These are phyloP conservation scores for Chaetomium strumarium DNA, from an alignment of 2,329 filamentous ascomycete genomes.

Conservation along the genomic window DNA sequence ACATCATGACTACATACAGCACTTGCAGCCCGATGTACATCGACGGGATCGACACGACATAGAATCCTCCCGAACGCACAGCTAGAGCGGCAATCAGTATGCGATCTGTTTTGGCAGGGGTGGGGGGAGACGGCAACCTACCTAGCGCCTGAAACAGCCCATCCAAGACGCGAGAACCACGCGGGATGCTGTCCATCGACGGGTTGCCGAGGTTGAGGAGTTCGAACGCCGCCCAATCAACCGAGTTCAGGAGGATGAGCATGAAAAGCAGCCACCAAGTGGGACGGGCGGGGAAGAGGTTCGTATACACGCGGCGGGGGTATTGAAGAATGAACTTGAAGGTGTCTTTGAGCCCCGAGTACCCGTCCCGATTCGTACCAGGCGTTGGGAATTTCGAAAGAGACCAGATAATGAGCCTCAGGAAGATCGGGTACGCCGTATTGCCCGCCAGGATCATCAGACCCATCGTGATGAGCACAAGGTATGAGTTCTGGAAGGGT, in stretches of 20 bases:
- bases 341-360: constrained; percentile 41
- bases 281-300: constrained; percentile 56
- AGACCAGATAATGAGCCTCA: constrained; percentile 54
- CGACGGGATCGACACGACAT: constrained; percentile 54
- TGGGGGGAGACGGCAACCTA: constrained; percentile 26
- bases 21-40: constrained; percentile 54
- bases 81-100: constrained; percentile 31
- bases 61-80: constrained; percentile 60
- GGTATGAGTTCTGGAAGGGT: constrained; percentile 49
- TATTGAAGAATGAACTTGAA: constrained; percentile 50
- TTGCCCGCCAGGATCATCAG: constrained; percentile 58
- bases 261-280: constrained; percentile 63
- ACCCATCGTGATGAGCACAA: constrained; percentile 48
- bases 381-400: constrained; percentile 38
- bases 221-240: constrained; percentile 62
- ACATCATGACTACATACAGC: constrained; percentile 60
- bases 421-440: constrained; percentile 58
- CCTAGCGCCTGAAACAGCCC: constrained; percentile 59
- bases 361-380: constrained; percentile 34
- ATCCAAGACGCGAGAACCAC: constrained; percentile 49
- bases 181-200: constrained; percentile 45
- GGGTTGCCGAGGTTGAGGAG: constrained; percentile 59
- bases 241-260: constrained; percentile 52
- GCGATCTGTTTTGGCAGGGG: neutral
- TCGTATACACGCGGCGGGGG: constrained; percentile 54